Evolutionary conservation across 2,329 filamentous ascomycete species (phyloP).

Genomic region (Lasiodiplodia sp.): DNA sequence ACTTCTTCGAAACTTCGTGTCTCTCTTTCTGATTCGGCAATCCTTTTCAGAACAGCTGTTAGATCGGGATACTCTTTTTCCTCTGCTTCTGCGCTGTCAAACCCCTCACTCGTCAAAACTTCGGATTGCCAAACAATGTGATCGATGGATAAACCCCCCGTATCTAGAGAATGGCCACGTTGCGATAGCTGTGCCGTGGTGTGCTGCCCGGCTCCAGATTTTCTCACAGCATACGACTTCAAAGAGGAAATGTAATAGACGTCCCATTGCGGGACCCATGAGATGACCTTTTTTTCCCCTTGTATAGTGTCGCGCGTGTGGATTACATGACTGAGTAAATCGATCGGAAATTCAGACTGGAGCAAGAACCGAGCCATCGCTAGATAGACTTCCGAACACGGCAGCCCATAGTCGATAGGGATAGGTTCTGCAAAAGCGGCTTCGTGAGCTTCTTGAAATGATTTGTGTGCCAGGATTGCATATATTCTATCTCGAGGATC

Average conservation of each 20-base stretch:
- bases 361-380: background rate
- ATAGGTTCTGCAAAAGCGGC: background rate
- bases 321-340: background rate
- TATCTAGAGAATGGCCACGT: background rate
- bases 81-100: background rate
- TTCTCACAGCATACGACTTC: no score
- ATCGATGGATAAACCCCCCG: background rate
- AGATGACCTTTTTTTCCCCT: background rate
- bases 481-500: background rate
- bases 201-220: background rate
- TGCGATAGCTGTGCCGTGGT: background rate
- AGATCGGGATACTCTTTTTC: background rate
- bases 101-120: fast-evolving
- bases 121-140: background rate
- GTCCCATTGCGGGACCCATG: background rate
- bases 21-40: background rate
- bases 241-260: no score
- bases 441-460: background rate
- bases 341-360: background rate
- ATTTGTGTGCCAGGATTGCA: background rate
- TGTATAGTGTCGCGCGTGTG: background rate
- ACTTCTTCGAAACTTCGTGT: background rate
- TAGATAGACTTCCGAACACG: background rate
- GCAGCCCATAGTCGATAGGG: background rate
- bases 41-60: background rate